A percentile compares a stretch with the other conserved stretches of the same genome.
Conservation (phyloP, 768 basidiomycete genomes). For the Cubamyces lactineus region DNA sequence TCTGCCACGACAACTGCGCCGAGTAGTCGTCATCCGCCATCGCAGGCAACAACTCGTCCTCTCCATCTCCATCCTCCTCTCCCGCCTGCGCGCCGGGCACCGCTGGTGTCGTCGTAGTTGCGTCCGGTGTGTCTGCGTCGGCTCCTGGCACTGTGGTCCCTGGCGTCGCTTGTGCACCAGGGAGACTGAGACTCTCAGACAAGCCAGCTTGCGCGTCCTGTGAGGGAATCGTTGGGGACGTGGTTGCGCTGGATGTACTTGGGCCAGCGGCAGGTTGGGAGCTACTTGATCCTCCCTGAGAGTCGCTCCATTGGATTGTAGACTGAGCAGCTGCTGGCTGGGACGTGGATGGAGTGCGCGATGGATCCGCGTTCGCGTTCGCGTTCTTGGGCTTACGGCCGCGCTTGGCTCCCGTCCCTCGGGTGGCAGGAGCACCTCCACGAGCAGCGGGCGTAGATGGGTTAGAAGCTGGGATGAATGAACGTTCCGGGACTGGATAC, state of each 20-base stretch:
- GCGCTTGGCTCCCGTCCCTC: constrained; percentile 35
- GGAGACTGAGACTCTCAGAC: constrained; percentile 28
- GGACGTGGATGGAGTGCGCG: constrained; percentile 24
- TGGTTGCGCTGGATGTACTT: constrained; percentile 1
- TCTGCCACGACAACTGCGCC: constrained; percentile 80
- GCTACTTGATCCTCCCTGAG: not conserved
- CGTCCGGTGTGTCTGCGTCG: constrained; percentile 12
- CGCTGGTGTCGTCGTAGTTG: constrained; percentile 17
- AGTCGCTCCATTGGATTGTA: constrained; percentile 15
- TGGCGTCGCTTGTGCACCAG: constrained; percentile 21
- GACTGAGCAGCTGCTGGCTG: constrained; percentile 2
- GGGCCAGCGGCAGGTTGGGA: constrained; percentile 14
- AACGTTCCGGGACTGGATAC: constrained; percentile 32
- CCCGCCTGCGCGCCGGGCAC: constrained; percentile 29
- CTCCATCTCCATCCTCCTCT: constrained; percentile 68
- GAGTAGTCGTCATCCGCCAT: constrained; percentile 93
- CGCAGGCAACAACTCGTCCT: constrained; percentile 78
- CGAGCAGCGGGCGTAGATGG: constrained; percentile 21
- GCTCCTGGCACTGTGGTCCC: constrained; percentile 16
- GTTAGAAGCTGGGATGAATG: constrained; percentile 27
- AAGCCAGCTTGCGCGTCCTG: constrained; percentile 10
- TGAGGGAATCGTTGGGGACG: constrained; percentile 2
- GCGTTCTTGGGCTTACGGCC: constrained; percentile 38
- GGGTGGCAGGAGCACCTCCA: constrained; percentile 20
- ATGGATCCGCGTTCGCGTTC: constrained; percentile 19